phyloP scores from a whole-genome alignment of 208 protist genomes.

The Crithidia bombi region DNA sequence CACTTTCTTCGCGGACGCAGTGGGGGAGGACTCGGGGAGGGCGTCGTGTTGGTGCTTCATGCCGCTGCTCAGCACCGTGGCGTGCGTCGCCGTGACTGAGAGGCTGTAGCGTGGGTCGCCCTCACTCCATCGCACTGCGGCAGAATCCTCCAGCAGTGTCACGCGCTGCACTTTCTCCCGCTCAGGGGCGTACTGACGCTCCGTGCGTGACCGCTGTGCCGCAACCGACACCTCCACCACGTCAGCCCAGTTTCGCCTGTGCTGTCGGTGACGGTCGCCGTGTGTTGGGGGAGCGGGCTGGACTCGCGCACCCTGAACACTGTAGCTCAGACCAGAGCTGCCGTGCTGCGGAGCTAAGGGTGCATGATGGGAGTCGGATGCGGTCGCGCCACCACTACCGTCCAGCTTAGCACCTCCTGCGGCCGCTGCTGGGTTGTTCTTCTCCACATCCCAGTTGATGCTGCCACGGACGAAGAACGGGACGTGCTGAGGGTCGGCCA shows the following conservation, averaged over 20 bases:
- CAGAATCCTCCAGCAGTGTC: conserved; percentile 29
- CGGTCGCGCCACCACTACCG: background rate
- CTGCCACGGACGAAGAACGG: conserved; percentile 43
- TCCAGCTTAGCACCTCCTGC: too few species aligned
- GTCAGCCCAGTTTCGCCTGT: conserved; percentile 24
- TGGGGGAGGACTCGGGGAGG: background rate
- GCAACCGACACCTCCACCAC: conserved; percentile 31
- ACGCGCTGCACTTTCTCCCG: conserved; percentile 36
- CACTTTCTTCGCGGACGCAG: background rate
- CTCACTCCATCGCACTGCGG: conserved; percentile 7
- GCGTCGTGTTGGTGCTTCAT: conserved; percentile 1
- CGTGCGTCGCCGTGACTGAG: conserved; percentile 11
- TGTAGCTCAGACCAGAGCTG: conserved; percentile 14
- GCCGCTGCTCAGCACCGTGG: conserved; percentile 28
- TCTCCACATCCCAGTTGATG: conserved; percentile 25
- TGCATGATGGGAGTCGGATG: background rate
- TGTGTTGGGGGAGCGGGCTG: background rate
- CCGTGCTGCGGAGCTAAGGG: background rate
- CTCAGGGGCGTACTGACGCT: conserved; percentile 30
- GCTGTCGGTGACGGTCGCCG: background rate
- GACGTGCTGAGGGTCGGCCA: conserved; percentile 36
- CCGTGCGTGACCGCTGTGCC: conserved; percentile 28
- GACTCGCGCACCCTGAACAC: conserved; percentile 4
- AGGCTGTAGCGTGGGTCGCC: conserved; percentile 29
- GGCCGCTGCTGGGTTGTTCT: conserved; percentile 23